Evolutionary conservation across 305 asterid genomes (phyloP), one percentile per base, ranked within the genome.

Genomic region (Fraxinus paxiana): DNA sequence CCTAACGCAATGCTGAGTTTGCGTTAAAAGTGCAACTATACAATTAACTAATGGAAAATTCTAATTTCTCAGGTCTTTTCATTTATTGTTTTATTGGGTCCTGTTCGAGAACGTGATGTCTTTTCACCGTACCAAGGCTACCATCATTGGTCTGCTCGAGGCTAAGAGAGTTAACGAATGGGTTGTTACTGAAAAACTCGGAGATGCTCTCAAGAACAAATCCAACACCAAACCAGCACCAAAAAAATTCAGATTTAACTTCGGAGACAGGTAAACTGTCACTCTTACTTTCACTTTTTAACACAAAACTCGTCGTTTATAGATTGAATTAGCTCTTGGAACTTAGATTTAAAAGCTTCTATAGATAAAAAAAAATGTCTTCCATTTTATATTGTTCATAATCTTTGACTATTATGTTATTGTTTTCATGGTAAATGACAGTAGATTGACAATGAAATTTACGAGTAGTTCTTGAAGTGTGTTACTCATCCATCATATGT

Each of bases 51-150:
- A 75, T 3, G 34, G 17, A 26, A 75, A 35, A 9, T 26, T 12
- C 30, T n/a, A 10, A 28, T 38, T 54, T 82, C 80, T 79, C 90
- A 94, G 98, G 88, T 96, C 98, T 10, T 86, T 96, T 79, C 97
- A 94, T 85, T 82, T 96, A 3, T 54, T 96, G 82, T 92, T 96
- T 87, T 96, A 90, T 80, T 94, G 99, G 98, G 92, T 96, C 34
- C 94, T 96, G 41, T 96, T 96, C 41, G 99, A 96, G 90, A 96
- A 96, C 43, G 99, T 92, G 73, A 96, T 94, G 99, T 91, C 99
- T 2, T 90, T 89, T 79, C 99, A 96, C 81, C 94, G 99, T 6
- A 94, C 99, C 74, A 96, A 96, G 89, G 99, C 99, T 0, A 91
- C 99, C 2, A 79, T 92, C 84, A 94, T 96, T 20, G 98, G 99